Conservation (phyloP, 208 protist genomes). For the Acanthamoeba sp. region DNA sequence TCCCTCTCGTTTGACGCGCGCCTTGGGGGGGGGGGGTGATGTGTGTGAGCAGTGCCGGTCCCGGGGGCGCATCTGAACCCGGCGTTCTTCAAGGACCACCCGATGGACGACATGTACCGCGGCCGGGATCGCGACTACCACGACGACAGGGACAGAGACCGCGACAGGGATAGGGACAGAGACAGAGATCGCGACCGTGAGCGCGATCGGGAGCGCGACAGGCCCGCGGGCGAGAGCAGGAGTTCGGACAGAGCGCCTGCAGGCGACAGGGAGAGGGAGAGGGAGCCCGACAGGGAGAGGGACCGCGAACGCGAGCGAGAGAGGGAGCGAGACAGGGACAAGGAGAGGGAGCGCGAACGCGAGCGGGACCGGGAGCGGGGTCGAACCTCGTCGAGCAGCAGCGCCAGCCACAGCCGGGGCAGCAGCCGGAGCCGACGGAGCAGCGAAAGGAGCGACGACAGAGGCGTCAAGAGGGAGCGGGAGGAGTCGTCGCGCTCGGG, state of each 20-base stretch:
- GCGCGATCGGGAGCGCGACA: background rate
- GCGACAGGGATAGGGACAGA: background rate
- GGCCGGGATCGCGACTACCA: background rate
- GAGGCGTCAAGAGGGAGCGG: background rate
- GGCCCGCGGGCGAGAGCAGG: background rate
- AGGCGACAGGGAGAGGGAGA: too few relatives aligned
- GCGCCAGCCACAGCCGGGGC: background rate
- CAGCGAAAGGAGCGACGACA: background rate
- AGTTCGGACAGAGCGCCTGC: background rate
- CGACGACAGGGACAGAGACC: background rate
- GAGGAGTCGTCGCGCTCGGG: background rate
- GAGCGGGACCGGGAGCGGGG: background rate
- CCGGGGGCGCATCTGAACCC: background rate
- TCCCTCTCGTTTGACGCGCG: too few relatives aligned
- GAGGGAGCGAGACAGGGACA: background rate
- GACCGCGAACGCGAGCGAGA: background rate
- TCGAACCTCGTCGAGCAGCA: background rate
- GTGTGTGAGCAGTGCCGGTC: background rate
- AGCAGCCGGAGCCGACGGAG: background rate
- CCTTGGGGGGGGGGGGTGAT: too few relatives aligned
- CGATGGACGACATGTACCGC: slow-evolving; percentile 6
- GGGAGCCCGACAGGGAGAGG: background rate
- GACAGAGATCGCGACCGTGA: background rate
- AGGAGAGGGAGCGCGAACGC: background rate
- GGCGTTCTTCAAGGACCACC: slow-evolving; percentile 32